These are phyloP conservation scores for Penicillium sp. DNA, from an alignment of 2,329 filamentous ascomycete genomes.

Conservation along the genomic window DNA sequence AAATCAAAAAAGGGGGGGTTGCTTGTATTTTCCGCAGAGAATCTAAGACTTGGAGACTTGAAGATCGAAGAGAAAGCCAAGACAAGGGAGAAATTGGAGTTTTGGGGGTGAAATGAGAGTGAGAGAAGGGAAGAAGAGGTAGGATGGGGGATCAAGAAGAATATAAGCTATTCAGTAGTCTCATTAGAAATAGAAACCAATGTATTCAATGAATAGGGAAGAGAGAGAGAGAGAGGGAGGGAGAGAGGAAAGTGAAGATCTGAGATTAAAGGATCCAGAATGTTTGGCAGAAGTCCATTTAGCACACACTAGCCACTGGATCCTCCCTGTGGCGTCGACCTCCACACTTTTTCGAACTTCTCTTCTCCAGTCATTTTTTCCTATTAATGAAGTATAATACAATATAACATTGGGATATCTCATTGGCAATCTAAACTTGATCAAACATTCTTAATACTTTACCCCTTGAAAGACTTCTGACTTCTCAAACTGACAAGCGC, in stretches of 20 bases:
- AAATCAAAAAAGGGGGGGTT: neutral
- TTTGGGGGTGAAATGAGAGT: constrained; percentile 8
- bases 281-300: constrained; percentile 12
- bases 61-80: constrained; percentile 6
- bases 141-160: neutral
- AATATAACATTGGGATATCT: neutral
- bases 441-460: neutral
- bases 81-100: constrained; percentile 7
- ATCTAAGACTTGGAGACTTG: neutral
- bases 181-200: neutral
- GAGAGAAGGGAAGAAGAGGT: constrained; percentile 8
- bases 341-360: constrained; percentile 4
- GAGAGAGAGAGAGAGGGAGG: constrained; percentile 8
- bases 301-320: constrained; percentile 13
- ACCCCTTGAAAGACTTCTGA: neutral
- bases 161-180: neutral
- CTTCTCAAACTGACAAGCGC: neutral
- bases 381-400: neutral
- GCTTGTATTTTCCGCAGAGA: neutral
- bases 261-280: constrained; percentile 16
- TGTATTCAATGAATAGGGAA: neutral
- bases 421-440: neutral
- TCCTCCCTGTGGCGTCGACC: constrained; percentile 9
- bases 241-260: constrained; percentile 16
- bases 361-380: neutral